These are phyloP conservation scores for Populus hybrid DNA, from an alignment of 441 rosid genomes.

Conservation along the genomic window DNA sequence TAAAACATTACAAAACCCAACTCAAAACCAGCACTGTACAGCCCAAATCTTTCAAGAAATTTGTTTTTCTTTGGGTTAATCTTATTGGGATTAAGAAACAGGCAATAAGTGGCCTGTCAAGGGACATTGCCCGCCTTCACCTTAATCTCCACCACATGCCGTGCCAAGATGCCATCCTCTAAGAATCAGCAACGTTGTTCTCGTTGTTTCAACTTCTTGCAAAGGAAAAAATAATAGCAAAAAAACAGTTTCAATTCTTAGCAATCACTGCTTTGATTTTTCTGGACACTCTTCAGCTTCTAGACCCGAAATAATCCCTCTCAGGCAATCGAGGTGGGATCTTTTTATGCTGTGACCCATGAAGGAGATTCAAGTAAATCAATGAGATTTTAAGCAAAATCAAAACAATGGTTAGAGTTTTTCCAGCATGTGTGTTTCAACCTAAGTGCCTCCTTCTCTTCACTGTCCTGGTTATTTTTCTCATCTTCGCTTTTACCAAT, in stretches of 20 bases:
- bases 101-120: background rate
- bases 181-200: background rate
- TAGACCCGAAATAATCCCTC: background rate
- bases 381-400: background rate
- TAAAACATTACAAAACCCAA: background rate
- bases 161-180: background rate
- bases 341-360: background rate
- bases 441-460: slow-evolving; percentile 59
- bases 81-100: background rate
- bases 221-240: background rate
- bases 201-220: background rate
- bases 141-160: background rate
- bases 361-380: background rate
- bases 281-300: background rate
- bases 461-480: slow-evolving; percentile 38
- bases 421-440: slow-evolving; percentile 51
- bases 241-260: background rate
- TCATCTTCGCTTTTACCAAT: slow-evolving; percentile 47
- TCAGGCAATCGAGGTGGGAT: background rate
- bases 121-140: background rate
- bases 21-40: background rate
- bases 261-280: background rate
- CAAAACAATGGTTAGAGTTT: slow-evolving; percentile 49
- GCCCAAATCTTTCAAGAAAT: background rate
- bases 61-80: background rate